phyloP scores from a whole-genome alignment of 495 filamentous ascomycete species.

The Penicillium longicatenatum region DNA sequence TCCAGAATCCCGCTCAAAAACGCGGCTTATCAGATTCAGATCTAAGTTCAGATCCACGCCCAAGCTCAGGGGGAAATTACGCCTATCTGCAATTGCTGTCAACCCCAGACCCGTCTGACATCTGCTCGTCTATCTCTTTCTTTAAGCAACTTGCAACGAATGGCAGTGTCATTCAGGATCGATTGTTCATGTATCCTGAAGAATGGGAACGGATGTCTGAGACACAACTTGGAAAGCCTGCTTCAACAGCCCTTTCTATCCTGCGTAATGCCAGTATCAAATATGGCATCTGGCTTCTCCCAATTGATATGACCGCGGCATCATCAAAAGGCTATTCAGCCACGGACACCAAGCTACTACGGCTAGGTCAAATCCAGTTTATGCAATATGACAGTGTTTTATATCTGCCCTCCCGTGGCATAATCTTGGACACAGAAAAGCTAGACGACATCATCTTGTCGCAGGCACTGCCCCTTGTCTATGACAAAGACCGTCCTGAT shows the following conservation, averaged over 20 bases:
- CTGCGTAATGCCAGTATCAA: slow-evolving; percentile 42
- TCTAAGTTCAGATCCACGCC: slow-evolving; percentile 8
- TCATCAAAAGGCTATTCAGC: slow-evolving; percentile 35
- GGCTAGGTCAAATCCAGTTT: slow-evolving; percentile 48
- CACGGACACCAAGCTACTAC: slow-evolving; percentile 46
- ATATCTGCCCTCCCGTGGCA: slow-evolving; percentile 43
- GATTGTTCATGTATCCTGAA: slow-evolving; percentile 52
- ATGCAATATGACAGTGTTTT: slow-evolving; percentile 52
- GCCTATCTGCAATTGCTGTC: slow-evolving; percentile 50
- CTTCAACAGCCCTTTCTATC: slow-evolving; percentile 36
- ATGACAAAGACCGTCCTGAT: slow-evolving; percentile 39
- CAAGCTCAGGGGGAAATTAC: slow-evolving; percentile 32
- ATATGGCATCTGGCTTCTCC: slow-evolving; percentile 49
- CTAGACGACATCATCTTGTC: slow-evolving; percentile 43
- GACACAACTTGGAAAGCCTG: slow-evolving; percentile 26
- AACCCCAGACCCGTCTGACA: slow-evolving; percentile 46
- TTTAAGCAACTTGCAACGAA: slow-evolving; percentile 45
- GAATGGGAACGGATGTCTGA: slow-evolving; percentile 43
- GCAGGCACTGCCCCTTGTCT: slow-evolving; percentile 36
- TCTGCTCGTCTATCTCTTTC: slow-evolving; percentile 48
- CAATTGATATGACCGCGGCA: slow-evolving; percentile 46
- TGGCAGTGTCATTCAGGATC: slow-evolving; percentile 41
- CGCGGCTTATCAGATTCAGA: slow-evolving; percentile 23
- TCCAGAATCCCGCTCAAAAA: slow-evolving; percentile 25
- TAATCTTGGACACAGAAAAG: slow-evolving; percentile 41